These are phyloP conservation scores for Vigna hirtella DNA, from an alignment of 306 rosid genomes.

Conservation along the genomic window DNA sequence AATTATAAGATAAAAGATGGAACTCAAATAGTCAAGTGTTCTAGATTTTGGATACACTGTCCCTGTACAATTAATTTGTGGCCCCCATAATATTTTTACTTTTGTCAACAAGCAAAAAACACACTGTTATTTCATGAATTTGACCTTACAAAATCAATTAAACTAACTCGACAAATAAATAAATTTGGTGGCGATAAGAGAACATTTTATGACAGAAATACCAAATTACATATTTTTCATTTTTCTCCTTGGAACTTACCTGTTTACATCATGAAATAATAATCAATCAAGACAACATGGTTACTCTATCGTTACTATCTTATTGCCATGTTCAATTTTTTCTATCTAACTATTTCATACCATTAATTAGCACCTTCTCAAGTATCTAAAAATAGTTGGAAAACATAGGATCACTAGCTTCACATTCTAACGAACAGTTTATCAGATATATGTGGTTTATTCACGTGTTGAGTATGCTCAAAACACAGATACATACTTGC, in stretches of 20 bases:
- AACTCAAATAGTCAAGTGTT: conserved; percentile 36
- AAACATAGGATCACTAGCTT: neutral
- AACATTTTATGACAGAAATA: neutral
- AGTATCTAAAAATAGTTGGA: conserved; percentile 16
- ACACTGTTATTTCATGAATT: conserved; percentile 6
- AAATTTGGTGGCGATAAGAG: conserved; percentile 1
- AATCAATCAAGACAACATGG: conserved; percentile 22
- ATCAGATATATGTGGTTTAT: neutral
- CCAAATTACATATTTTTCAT: conserved; percentile 8
- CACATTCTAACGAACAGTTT: neutral
- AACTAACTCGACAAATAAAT: conserved; percentile 16
- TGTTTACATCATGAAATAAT: conserved; percentile 1
- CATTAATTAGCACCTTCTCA: neutral
- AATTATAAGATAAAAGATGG: conserved; percentile 35
- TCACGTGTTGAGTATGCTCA: conserved; percentile 13
- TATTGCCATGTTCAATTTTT: neutral
- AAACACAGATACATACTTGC: conserved; percentile 12
- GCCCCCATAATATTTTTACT: conserved; percentile 12
- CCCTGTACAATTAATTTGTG: conserved; percentile 23
- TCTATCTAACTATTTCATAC: neutral
- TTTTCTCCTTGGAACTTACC: conserved; percentile 8
- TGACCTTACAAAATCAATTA: conserved; percentile 4
- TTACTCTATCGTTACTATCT: conserved; percentile 8
- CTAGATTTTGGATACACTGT: conserved; percentile 31
- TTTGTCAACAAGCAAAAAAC: conserved; percentile 23